Evolutionary conservation across 2,329 filamentous ascomycete genomes (phyloP), one percentile per base, ranked within the genome.

Genomic region (Sclerotinia sclerotiorum): DNA sequence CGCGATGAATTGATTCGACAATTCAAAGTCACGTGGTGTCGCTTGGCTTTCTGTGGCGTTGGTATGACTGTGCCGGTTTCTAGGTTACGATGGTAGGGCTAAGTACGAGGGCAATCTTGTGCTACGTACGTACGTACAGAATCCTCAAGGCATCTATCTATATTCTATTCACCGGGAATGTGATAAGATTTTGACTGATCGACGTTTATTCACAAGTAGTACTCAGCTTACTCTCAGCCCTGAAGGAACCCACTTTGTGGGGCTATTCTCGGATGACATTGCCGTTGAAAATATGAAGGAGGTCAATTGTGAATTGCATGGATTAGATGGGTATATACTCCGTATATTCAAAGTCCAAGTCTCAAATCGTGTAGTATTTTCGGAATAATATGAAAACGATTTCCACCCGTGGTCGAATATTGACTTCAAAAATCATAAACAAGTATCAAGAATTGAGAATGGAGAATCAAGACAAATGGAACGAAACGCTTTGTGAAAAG

Each of bases 1-100:
- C 60, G 46, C 60, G 32, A 63, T 63, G n/a, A 51, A 24, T 63
- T 63, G 29, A 63, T 63, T 63, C 60, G 60, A 42, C 13, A 10
- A 42, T 39, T 39, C 39, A 39, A 39, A 13, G n/a, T 39, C 24
- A 39, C 32, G 8, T 8, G n/a, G 35, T 27, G 6, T 51, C 46
- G 46, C 46, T 62, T 62, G 60, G 46, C 46, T 39, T 24, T 29
- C 21, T 29, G 29, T 62, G 60, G 60, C 46, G 60, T 51, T 2
- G 13, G 60, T 51, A 62, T 51, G 60, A 39, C 46, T 51, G 46
- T 27, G 27, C 29, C 29, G 39, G 46, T 19, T 51, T 19, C 24
- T 24, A 27, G 32, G 60, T 51, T 35, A 39, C 29, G 39, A 21
- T 15, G 29, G 29, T 39, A 51, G 46, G 60, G 60, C 60, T 62